These are phyloP conservation scores for Polychytrium aggregatum DNA, from an alignment of 192 early-diverging fungal genomes.

Conservation along the genomic window DNA sequence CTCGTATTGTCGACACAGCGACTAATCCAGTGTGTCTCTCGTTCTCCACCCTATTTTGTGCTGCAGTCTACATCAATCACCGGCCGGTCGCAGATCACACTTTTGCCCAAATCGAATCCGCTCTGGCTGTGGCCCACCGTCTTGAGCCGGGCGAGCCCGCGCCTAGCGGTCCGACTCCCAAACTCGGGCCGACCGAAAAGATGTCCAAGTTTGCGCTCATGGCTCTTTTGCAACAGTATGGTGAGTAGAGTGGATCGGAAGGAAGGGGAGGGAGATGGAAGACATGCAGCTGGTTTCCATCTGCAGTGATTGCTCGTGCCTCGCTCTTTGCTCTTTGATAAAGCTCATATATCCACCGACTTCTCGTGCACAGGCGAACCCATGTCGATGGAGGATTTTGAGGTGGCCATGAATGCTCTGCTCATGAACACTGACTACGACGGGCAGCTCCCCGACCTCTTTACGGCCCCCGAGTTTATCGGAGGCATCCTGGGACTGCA, in stretches of 20 bases:
- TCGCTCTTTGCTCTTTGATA: neutral
- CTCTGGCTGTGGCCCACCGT: conserved; percentile 22
- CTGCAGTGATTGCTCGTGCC: neutral
- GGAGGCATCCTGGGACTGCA: conserved; percentile 31
- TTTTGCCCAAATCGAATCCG: conserved; percentile 24
- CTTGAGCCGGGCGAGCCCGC: conserved; percentile 20
- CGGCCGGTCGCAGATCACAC: conserved; percentile 29
- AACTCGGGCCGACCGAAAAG: conserved; percentile 5
- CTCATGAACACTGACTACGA: conserved; percentile 21
- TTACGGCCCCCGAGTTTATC: conserved; percentile 28
- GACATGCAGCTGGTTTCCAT: neutral
- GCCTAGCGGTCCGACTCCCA: conserved; percentile 2
- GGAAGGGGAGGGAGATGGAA: too few species aligned
- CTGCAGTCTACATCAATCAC: conserved; percentile 45
- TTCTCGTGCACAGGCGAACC: conserved; percentile 28
- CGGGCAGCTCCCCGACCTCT: conserved; percentile 25
- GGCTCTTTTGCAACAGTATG: conserved; percentile 43
- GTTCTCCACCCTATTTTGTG: neutral
- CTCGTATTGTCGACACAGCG: neutral
- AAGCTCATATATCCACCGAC: conserved; percentile 3
- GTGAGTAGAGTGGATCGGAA: conserved; percentile 13
- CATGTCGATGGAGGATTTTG: conserved; percentile 23
- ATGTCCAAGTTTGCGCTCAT: conserved; percentile 23
- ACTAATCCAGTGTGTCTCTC: neutral
- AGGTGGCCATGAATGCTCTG: conserved; percentile 21